phyloP scores from a whole-genome alignment of 192 early-diverging fungal genomes.

The Backusella luteola region DNA sequence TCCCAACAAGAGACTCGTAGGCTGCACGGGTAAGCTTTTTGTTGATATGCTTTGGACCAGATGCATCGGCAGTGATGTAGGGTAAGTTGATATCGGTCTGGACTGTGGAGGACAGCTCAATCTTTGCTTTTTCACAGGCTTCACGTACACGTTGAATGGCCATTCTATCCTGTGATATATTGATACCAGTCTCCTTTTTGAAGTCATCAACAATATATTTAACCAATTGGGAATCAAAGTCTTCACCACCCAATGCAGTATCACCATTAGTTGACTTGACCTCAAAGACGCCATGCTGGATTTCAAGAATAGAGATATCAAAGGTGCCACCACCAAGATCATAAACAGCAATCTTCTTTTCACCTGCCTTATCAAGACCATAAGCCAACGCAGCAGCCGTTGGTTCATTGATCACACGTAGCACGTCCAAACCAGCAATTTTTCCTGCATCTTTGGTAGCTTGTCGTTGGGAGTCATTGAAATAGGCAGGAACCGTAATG shows the following conservation, averaged over 20 bases:
- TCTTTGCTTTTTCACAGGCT: constrained; percentile 98
- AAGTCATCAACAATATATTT: constrained; percentile 80
- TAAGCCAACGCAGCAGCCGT: constrained; percentile 94
- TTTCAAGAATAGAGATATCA: constrained; percentile 98
- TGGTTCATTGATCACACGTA: constrained; percentile 95
- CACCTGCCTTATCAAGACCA: constrained; percentile 82
- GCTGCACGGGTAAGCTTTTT: constrained; percentile 88
- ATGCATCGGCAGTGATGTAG: constrained; percentile 88
- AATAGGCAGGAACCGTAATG: constrained; percentile 98
- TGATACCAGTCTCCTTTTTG: constrained; percentile 89
- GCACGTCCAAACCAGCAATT: constrained; percentile 87
- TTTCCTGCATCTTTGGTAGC: constrained; percentile 94
- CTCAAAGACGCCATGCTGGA: constrained; percentile 97
- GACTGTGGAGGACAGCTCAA: constrained; percentile 92
- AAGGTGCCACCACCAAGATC: constrained; percentile 99
- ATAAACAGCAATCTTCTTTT: constrained; percentile 93
- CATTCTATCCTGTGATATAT: constrained; percentile 87
- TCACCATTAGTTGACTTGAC: constrained; percentile 99
- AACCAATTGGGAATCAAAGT: constrained; percentile 74
- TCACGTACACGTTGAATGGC: constrained; percentile 97
- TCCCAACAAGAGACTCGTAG: constrained; percentile 79
- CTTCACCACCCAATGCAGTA: constrained; percentile 82
- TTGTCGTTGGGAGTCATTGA: constrained; percentile 96
- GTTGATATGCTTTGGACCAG: constrained; percentile 98
- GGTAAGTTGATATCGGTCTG: constrained; percentile 98